These are phyloP conservation scores for Stagonosporopsis cucurbitacearum DNA, from an alignment of 2,329 filamentous ascomycete species.

Conservation along the genomic window DNA sequence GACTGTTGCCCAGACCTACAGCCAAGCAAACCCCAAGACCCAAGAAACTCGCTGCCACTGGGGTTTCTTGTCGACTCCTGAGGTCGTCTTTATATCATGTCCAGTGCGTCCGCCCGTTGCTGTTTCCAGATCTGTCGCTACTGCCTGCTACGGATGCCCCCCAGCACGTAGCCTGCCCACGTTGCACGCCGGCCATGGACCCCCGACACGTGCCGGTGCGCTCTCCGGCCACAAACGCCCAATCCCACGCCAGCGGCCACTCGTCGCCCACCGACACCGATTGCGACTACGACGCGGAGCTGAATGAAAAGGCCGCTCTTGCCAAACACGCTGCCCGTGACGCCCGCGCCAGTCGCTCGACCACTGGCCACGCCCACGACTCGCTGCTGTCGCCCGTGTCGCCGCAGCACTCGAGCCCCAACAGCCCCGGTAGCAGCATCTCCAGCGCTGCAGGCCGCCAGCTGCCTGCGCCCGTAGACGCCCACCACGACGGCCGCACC, in stretches of 20 bases:
- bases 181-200: constrained; percentile 40
- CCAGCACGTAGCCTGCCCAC: constrained; percentile 29
- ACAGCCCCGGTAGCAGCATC: constrained; percentile 45
- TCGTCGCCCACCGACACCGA: constrained; percentile 21
- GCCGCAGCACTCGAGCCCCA: constrained; percentile 43
- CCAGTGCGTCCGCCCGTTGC: constrained; percentile 30
- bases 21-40: constrained; percentile 21
- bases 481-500: not conserved
- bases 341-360: constrained; percentile 34
- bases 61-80: constrained; percentile 23
- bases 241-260: constrained; percentile 19
- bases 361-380: constrained; percentile 39
- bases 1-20: constrained; percentile 6
- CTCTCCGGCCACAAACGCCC: constrained; percentile 32
- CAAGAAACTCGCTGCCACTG: constrained; percentile 18
- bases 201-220: constrained; percentile 40
- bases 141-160: constrained; percentile 34
- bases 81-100: constrained; percentile 45
- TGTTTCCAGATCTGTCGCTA: constrained; percentile 11
- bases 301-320: constrained; percentile 37
- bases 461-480: constrained; percentile 13
- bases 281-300: constrained; percentile 24
- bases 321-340: constrained; percentile 23
- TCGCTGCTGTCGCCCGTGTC: constrained; percentile 50
- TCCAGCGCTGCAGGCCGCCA: constrained; percentile 29